These are phyloP conservation scores for Kalmanozyma brasiliensis DNA, from an alignment of 1,284 basidiomycete genomes.

Conservation along the genomic window DNA sequence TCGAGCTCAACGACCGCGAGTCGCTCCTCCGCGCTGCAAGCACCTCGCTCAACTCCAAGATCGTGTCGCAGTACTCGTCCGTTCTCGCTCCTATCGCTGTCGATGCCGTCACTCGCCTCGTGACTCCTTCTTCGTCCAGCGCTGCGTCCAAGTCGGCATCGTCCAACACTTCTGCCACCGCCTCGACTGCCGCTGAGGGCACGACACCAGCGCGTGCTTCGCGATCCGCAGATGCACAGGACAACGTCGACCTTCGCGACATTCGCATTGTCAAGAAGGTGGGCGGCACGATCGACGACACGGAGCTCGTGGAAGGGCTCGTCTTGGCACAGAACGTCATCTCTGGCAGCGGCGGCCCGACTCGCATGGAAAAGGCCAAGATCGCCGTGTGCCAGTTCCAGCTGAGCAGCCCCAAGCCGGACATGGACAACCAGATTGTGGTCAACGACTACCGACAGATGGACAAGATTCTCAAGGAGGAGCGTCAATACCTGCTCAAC, in stretches of 20 bases:
- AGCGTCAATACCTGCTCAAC: slow-evolving; percentile 96
- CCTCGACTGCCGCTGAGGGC: slow-evolving; percentile 76
- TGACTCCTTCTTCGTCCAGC: slow-evolving; percentile 25
- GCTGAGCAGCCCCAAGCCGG: slow-evolving; percentile 95
- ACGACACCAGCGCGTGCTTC: slow-evolving; percentile 11
- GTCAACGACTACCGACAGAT: slow-evolving; percentile 99
- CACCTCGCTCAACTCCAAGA: slow-evolving; percentile 98
- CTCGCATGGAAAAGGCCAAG: slow-evolving; percentile 96
- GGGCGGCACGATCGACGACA: slow-evolving; percentile 98
- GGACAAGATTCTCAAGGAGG: slow-evolving; percentile 99
- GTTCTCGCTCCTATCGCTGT: slow-evolving; percentile 97
- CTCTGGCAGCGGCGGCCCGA: slow-evolving; percentile 88
- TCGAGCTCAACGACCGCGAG: slow-evolving; percentile 88
- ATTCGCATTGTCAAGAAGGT: slow-evolving; percentile 98
- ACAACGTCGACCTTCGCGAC: slow-evolving; percentile 87
- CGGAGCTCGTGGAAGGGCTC: slow-evolving; percentile 94
- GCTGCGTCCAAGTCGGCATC: slow-evolving; percentile 21
- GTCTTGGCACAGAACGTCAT: slow-evolving; percentile 96
- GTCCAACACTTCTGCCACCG: slow-evolving; percentile 79
- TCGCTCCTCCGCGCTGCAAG: slow-evolving; percentile 90
- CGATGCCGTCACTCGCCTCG: slow-evolving; percentile 76
- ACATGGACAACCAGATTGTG: slow-evolving; percentile 99
- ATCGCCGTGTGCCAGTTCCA: slow-evolving; percentile 99
- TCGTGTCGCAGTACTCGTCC: slow-evolving; percentile 98
- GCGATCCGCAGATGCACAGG: slow-evolving; percentile 23